Evolutionary conservation across 306 rosid genomes (phyloP).

Genomic region (Cicer cuneatum): DNA sequence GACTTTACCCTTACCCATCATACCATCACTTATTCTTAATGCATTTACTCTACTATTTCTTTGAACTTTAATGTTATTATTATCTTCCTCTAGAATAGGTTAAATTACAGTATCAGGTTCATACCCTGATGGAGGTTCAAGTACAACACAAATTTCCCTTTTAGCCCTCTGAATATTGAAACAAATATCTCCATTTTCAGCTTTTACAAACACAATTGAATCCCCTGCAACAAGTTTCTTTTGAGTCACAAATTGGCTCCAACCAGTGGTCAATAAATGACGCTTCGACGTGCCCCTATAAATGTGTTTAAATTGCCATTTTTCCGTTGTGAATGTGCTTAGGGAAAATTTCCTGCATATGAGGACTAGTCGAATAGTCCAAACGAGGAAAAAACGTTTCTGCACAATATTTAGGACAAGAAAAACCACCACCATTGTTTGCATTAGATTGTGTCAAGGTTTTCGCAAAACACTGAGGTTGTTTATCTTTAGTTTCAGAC

Average conservation of each 20-base stretch:
- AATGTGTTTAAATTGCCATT: constrained; percentile 83
- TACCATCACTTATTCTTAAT: constrained; percentile 45
- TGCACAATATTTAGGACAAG: constrained; percentile 83
- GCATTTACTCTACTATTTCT: constrained; percentile 53
- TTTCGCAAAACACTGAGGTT: constrained; percentile 72
- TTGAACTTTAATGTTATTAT: constrained; percentile 30
- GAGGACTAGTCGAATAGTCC: constrained; percentile 73
- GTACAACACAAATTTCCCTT: constrained; percentile 56
- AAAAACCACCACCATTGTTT: constrained; percentile 90
- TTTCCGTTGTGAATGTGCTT: constrained; percentile 83
- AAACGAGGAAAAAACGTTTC: constrained; percentile 82
- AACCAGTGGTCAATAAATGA: constrained; percentile 88
- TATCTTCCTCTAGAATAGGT: not conserved
- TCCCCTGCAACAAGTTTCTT: constrained; percentile 90
- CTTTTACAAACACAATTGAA: constrained; percentile 74
- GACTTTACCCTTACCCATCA: constrained; percentile 66
- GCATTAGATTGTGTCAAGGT: constrained; percentile 91
- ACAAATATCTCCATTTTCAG: constrained; percentile 73
- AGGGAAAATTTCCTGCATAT: constrained; percentile 71
- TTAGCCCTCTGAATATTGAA: constrained; percentile 79
- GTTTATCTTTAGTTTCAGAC: constrained; percentile 61
- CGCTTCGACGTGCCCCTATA: constrained; percentile 41
- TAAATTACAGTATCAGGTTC: too few relatives aligned
- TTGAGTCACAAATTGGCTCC: constrained; percentile 86
- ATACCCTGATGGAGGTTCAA: too few relatives aligned